Evolutionary conservation across 2,329 filamentous ascomycete species (phyloP).

Genomic region (Fusarium luffae): DNA sequence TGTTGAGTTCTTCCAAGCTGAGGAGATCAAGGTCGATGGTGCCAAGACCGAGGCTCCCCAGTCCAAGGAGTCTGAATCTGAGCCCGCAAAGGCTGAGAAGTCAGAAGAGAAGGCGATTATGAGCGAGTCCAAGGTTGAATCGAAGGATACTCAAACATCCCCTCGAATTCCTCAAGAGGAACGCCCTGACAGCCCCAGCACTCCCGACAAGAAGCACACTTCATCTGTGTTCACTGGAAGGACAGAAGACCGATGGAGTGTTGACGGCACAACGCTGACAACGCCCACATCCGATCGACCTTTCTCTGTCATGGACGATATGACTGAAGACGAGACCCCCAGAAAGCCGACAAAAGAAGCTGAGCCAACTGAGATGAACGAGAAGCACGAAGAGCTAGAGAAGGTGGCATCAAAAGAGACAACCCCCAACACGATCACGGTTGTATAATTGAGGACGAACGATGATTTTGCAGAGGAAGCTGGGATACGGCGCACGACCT

Average conservation of each 20-base stretch:
- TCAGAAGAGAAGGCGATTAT: neutral
- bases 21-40: conserved; percentile 25
- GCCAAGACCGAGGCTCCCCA: conserved; percentile 9
- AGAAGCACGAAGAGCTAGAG: conserved; percentile 38
- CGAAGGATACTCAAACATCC: conserved; percentile 21
- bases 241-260: conserved; percentile 53
- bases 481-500: conserved; percentile 36
- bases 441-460: conserved; percentile 43
- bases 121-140: conserved; percentile 15
- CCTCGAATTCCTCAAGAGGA: conserved; percentile 33
- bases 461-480: conserved; percentile 40
- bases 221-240: conserved; percentile 54
- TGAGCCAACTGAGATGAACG: conserved; percentile 38
- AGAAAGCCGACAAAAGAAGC: conserved; percentile 44
- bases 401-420: conserved; percentile 43
- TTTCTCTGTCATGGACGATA: conserved; percentile 49
- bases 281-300: conserved; percentile 54
- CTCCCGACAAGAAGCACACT: conserved; percentile 50
- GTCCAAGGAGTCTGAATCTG: neutral
- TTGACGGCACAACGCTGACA: conserved; percentile 52
- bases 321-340: conserved; percentile 48
- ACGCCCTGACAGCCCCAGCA: conserved; percentile 46
- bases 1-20: conserved; percentile 34
- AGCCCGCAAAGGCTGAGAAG: conserved; percentile 6
- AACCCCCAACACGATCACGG: conserved; percentile 42